These are phyloP conservation scores for Cladosporium sp. DNA, from an alignment of 2,329 filamentous ascomycete species.

Conservation along the genomic window DNA sequence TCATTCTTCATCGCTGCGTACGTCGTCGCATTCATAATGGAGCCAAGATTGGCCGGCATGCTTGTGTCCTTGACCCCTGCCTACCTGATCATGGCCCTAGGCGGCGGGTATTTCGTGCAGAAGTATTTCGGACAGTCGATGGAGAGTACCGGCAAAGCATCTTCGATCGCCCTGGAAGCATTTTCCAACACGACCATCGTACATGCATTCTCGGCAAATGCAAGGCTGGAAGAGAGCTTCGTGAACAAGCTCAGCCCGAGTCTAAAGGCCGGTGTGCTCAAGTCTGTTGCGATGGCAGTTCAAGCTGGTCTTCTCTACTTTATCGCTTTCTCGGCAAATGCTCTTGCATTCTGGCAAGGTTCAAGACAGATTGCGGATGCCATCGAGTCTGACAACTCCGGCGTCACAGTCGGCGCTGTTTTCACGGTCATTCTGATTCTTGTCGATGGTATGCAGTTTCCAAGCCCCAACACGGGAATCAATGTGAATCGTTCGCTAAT, in stretches of 20 bases:
- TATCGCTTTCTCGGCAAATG: constrained; percentile 37
- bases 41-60: constrained; percentile 57
- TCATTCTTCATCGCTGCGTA: constrained; percentile 39
- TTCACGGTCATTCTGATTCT: constrained; percentile 35
- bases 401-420: constrained; percentile 30
- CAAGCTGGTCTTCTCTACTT: constrained; percentile 42
- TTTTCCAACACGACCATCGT: constrained; percentile 51
- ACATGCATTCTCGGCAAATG: constrained; percentile 45
- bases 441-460: constrained; percentile 39
- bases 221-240: constrained; percentile 41
- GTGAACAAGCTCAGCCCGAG: constrained; percentile 41
- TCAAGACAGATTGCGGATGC: constrained; percentile 35
- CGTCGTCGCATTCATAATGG: constrained; percentile 37
- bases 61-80: constrained; percentile 60
- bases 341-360: constrained; percentile 43
- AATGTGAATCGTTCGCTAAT: no score
- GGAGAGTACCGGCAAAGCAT: constrained; percentile 49
- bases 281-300: constrained; percentile 39
- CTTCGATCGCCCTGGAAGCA: constrained; percentile 40
- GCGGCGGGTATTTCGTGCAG: constrained; percentile 52
- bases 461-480: no score
- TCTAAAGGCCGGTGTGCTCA: constrained; percentile 41
- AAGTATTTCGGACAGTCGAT: constrained; percentile 50
- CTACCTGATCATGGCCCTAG: constrained; percentile 55
- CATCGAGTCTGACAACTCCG: constrained; percentile 19